These are phyloP conservation scores for Saturnispora gosingensis DNA, from an alignment of 805 yeast genomes.

Conservation along the genomic window DNA sequence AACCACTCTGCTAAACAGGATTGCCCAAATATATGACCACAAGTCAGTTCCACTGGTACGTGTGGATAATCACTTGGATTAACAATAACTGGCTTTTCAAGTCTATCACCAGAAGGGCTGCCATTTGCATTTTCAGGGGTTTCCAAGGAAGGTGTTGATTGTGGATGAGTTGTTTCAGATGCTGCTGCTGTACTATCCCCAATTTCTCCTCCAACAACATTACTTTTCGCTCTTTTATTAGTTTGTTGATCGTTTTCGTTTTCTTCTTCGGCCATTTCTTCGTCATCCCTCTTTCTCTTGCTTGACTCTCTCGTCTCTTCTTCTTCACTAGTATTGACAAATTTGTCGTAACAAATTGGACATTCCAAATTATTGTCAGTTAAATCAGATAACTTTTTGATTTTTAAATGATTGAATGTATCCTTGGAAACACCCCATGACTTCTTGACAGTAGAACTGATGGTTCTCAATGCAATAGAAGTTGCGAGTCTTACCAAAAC, in stretches of 20 bases:
- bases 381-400: conserved; percentile 26
- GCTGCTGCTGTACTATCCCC: conserved; percentile 1
- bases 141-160: conserved; percentile 15
- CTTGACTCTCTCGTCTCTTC: conserved; percentile 1
- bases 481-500: conserved; percentile 60
- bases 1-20: conserved; percentile 85
- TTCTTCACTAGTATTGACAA: conserved; percentile 24
- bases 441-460: conserved; percentile 40
- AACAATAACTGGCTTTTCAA: conserved; percentile 11
- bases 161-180: conserved; percentile 8
- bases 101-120: not conserved
- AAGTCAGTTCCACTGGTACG: conserved; percentile 65
- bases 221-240: conserved; percentile 2
- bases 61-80: conserved; percentile 36
- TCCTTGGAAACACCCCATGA: conserved; percentile 45
- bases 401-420: conserved; percentile 42
- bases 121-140: conserved; percentile 5
- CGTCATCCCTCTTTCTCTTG: conserved; percentile 2
- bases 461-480: conserved; percentile 56
- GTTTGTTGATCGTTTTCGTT: not conserved
- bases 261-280: conserved; percentile 4
- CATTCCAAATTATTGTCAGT: conserved; percentile 32
- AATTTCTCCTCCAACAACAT: conserved; percentile 10
- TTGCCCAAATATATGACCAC: conserved; percentile 81
- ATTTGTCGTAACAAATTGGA: conserved; percentile 57